Percentiles rank a stretch among this genome's conserved stretches.
Conservation (phyloP, 2,329 filamentous ascomycete genomes). For the Stemphylium beticola region DNA sequence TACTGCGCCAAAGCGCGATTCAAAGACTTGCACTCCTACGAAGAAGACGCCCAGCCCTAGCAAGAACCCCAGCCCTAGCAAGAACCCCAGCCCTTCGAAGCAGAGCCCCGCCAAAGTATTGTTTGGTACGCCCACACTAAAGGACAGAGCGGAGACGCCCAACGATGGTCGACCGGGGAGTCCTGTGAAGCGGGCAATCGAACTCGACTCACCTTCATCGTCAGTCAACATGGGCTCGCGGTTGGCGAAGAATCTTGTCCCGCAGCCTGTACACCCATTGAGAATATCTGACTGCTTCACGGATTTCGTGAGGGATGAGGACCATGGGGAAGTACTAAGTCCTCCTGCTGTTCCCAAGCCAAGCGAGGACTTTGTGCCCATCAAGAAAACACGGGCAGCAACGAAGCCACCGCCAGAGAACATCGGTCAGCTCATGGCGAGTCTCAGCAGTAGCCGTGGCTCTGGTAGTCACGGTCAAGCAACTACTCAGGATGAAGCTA, state of each 20-base stretch:
- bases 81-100: constrained; percentile 1
- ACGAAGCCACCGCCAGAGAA: constrained; percentile 7
- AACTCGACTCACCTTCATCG: neutral
- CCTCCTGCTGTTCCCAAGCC: neutral
- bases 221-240: neutral
- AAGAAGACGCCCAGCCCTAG: constrained; percentile 4
- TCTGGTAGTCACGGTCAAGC: neutral
- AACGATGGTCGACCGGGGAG: constrained; percentile 2
- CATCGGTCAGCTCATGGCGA: constrained; percentile 26
- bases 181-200: constrained; percentile 5
- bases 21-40: neutral
- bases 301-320: neutral
- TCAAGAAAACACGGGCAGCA: neutral
- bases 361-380: neutral
- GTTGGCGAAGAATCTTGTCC: neutral
- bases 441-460: constrained; percentile 1
- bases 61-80: constrained; percentile 10
- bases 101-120: neutral
- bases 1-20: neutral
- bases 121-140: neutral
- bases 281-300: neutral
- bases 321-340: neutral
- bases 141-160: neutral
- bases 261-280: neutral
- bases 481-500: neutral